phyloP scores from a whole-genome alignment of 306 rosid genomes.

The Lupinus albus region DNA sequence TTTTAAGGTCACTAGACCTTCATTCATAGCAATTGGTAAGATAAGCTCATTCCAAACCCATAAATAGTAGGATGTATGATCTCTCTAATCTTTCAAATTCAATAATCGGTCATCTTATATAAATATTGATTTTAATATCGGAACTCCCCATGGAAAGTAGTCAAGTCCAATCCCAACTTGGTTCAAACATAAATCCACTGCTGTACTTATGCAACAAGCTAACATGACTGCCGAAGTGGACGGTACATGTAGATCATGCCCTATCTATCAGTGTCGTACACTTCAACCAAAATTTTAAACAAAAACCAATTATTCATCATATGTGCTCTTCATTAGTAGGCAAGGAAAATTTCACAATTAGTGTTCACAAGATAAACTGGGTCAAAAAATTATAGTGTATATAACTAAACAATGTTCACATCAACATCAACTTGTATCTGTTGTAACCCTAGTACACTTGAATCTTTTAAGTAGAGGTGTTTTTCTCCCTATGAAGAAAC shows the following conservation, averaged over 20 bases:
- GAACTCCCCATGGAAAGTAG: no score
- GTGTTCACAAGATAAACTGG: conserved; percentile 38
- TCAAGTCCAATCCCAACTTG: no score
- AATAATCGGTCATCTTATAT: no score
- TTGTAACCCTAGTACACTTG: conserved; percentile 59
- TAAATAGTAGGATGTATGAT: no score
- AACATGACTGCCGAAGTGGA: not conserved
- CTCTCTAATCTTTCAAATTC: no score
- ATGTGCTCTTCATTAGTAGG: conserved; percentile 47
- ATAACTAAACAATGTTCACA: conserved; percentile 39
- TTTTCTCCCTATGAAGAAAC: conserved; percentile 55
- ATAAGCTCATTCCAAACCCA: no score
- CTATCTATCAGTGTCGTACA: not conserved
- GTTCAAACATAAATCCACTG: no score
- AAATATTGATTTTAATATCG: no score
- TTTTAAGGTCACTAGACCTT: no score
- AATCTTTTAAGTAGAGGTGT: conserved; percentile 50
- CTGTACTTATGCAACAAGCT: no score
- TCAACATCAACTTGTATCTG: conserved; percentile 64
- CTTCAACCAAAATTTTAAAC: conserved; percentile 19
- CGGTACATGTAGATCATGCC: conserved; percentile 20
- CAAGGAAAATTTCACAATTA: conserved; percentile 43
- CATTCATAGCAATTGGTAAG: no score
- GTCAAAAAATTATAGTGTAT: conserved; percentile 46
- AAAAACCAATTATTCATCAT: conserved; percentile 33